A percentile compares a stretch with the other conserved stretches of the same genome.
phyloP scores from a whole-genome alignment of 306 rosid species.

The Arachis hypogaea region DNA sequence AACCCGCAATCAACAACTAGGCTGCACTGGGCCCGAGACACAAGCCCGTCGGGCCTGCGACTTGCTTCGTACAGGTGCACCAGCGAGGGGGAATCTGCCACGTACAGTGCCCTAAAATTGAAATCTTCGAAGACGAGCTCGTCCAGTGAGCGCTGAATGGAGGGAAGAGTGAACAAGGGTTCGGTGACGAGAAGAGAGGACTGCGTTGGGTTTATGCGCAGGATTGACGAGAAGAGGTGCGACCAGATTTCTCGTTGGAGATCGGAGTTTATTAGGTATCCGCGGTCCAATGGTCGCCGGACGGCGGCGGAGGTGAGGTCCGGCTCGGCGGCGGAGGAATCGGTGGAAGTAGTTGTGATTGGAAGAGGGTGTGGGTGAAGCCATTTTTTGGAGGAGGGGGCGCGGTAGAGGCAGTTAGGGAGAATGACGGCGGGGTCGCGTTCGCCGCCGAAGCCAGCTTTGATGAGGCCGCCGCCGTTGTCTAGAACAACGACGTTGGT shows the following conservation, averaged over 20 bases:
- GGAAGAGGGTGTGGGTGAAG: constrained; percentile 61
- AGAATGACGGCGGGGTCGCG: constrained; percentile 66
- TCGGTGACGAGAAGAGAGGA: constrained; percentile 86
- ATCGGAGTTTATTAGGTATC: constrained; percentile 86
- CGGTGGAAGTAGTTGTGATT: constrained; percentile 24
- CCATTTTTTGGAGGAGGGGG: constrained; percentile 84
- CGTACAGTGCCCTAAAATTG: constrained; percentile 69
- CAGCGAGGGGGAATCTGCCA: constrained; percentile 73
- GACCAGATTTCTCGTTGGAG: constrained; percentile 97
- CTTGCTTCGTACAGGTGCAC: constrained; percentile 86
- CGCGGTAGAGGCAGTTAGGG: constrained; percentile 81
- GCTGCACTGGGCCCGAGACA: constrained; percentile 80
- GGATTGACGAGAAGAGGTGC: constrained; percentile 72
- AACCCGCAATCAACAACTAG: constrained; percentile 93
- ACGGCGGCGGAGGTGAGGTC: constrained; percentile 94
- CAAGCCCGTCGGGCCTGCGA: constrained; percentile 60
- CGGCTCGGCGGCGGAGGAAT: constrained; percentile 29
- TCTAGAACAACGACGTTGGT: constrained; percentile 74
- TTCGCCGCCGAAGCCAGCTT: constrained; percentile 86
- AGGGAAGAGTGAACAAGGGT: constrained; percentile 85
- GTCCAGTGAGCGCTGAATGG: constrained; percentile 78
- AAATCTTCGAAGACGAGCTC: constrained; percentile 92
- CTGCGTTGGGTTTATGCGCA: constrained; percentile 59
- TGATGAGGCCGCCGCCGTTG: constrained; percentile 93
- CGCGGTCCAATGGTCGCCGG: constrained; percentile 91